Base-by-base conservation (phyloP, 2,329 filamentous ascomycete species). In the Colletotrichum tofieldiae region DNA sequence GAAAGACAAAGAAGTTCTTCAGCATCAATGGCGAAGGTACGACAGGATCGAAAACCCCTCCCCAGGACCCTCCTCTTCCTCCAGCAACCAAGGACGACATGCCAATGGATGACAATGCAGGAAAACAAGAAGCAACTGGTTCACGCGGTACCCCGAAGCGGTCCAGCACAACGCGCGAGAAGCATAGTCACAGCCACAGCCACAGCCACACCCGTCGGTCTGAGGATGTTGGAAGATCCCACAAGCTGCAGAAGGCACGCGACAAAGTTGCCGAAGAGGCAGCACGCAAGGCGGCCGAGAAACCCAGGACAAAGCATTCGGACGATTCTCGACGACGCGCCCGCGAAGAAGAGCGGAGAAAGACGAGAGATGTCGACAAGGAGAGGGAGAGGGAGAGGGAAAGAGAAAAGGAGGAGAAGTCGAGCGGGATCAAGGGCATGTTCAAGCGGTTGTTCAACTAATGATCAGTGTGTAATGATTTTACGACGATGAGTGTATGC, bases 1-100 rank as follows among this genome's bases (percentile, higher is more conserved):
- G 62, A 26, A 71, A 79, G 67, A 76, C 56, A 51, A 86, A 82
- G 79, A 83, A 78, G 63, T 85, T 85, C 76, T 86, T 86, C 68
- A 80, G 82, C 47, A 75, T 84, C 54, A 85, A 82, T 39, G 79
- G 77, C 12, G 77, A 84, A 71, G 84, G 83, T 26, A 74, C 81
- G 41, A 37, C 78, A 20, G 75, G 73, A 35, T 73, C 77, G 11
- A 75, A 73, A 47, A 61, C 73, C 14, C 74, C 75, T 6, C 71
- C 68, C 67, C 55, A 77, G 70, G 67, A 75, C 66, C 23, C 65
- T 67, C 61, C 62, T 49, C 67, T 72, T 26, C 68, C 74, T 20
- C 70, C 75, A 2, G 59, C 63, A 9, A 35, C 61, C 49, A 77
- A 72, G 64, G 76, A 79, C 49, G 62, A 70, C 43, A 32, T 56